Conservation (phyloP, 2,329 filamentous ascomycete genomes). For the Exophiala aquamarina region DNA sequence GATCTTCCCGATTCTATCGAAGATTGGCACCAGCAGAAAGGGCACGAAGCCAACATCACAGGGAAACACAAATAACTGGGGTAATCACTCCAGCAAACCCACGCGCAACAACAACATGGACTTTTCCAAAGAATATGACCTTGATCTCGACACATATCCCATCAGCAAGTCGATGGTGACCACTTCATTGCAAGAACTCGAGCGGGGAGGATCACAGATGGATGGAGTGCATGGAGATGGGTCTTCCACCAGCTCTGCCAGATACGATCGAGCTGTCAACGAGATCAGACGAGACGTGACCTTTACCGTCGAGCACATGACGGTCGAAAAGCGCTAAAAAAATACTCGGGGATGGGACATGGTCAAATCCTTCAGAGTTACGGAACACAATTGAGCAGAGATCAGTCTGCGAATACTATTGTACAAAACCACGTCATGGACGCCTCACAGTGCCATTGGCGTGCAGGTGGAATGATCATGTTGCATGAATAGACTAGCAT, state of each 20-base stretch:
- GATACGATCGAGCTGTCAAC: constrained; percentile 6
- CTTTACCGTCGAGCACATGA: constrained; percentile 17
- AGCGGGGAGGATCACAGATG: not conserved
- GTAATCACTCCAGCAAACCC: not conserved
- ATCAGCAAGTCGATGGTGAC: constrained; percentile 18
- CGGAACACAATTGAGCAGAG: too few relatives aligned
- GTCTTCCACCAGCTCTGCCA: constrained; percentile 12
- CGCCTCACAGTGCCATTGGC: too few relatives aligned
- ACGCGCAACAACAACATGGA: not conserved
- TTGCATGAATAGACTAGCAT: too few relatives aligned
- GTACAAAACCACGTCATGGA: too few relatives aligned
- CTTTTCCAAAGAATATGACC: constrained; percentile 7
- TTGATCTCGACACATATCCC: constrained; percentile 17
- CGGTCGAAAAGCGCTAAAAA: constrained; percentile 2
- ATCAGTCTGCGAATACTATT: too few relatives aligned
- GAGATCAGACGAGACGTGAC: constrained; percentile 20
- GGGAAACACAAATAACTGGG: not conserved
- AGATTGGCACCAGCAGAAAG: constrained; percentile 4
- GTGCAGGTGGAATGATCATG: too few relatives aligned
- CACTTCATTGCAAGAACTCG: constrained; percentile 7
- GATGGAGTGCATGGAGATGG: constrained; percentile 6
- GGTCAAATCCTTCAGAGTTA: too few relatives aligned
- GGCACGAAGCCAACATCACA: constrained; percentile 2
- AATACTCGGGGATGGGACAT: not conserved
- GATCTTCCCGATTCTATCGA: constrained; percentile 39